phyloP scores from a whole-genome alignment of 2,329 filamentous ascomycete species.

The Penicillium corylophilum region DNA sequence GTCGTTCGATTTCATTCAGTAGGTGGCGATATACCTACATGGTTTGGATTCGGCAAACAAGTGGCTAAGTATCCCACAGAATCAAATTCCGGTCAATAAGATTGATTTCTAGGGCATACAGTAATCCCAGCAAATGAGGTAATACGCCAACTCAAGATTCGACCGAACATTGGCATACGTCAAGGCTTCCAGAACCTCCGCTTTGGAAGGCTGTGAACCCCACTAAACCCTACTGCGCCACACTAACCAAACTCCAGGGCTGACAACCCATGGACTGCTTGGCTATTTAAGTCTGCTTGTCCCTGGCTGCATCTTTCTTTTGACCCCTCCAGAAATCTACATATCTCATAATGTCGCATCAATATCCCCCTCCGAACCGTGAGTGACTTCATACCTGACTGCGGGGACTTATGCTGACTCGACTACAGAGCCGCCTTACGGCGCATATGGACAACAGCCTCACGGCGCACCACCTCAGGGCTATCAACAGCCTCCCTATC shows the following conservation, averaged over 20 bases:
- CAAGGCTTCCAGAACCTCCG: slow-evolving; percentile 8
- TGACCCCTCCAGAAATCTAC: too few species aligned
- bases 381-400: slow-evolving; percentile 6
- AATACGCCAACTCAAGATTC: not conserved
- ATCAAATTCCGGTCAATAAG: not conserved
- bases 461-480: slow-evolving; percentile 27
- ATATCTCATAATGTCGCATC: slow-evolving; percentile 19
- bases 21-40: not conserved
- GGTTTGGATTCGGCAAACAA: not conserved
- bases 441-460: slow-evolving; percentile 27
- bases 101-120: too few species aligned
- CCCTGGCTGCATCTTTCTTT: not conserved
- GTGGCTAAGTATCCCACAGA: not conserved
- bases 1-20: not conserved
- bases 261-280: not conserved
- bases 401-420: not conserved
- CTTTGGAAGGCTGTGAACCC: slow-evolving; percentile 19
- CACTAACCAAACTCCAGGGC: slow-evolving; percentile 4
- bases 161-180: slow-evolving; percentile 13
- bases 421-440: slow-evolving; percentile 25
- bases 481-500: slow-evolving; percentile 26
- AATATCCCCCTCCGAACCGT: slow-evolving; percentile 23
- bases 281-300: slow-evolving; percentile 3
- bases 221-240: slow-evolving; percentile 21
- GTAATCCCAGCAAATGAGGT: not conserved